Evolutionary conservation across 2,329 filamentous ascomycete species (phyloP).

Genomic region (Neodidymelliopsis sp.): DNA sequence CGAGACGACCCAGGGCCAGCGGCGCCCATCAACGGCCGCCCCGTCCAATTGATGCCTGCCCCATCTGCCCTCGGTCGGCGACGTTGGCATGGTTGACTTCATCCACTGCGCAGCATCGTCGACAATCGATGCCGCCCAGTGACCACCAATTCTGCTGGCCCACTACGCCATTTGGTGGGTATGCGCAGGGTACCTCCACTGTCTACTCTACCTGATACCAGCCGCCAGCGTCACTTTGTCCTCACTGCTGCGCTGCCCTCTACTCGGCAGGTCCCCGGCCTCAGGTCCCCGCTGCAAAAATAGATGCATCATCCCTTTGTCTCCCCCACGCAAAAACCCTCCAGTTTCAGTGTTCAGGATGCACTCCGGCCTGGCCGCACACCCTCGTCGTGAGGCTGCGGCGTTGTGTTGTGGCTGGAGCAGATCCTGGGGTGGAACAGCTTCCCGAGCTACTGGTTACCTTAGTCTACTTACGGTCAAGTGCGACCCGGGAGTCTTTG

Average conservation of each 20-base stretch:
- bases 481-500: slow-evolving; percentile 27
- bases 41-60: slow-evolving; percentile 9
- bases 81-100: slow-evolving; percentile 13
- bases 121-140: slow-evolving; percentile 11
- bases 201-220: slow-evolving; percentile 31
- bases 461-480: slow-evolving; percentile 8
- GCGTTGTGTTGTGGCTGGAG: slow-evolving; percentile 17
- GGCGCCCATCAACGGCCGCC: slow-evolving; percentile 21
- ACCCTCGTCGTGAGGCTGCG: slow-evolving; percentile 15
- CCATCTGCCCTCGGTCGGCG: slow-evolving; percentile 5
- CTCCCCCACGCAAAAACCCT: slow-evolving; percentile 13
- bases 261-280: not conserved
- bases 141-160: slow-evolving; percentile 7
- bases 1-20: slow-evolving; percentile 20
- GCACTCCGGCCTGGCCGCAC: slow-evolving; percentile 4
- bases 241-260: slow-evolving; percentile 1
- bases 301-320: slow-evolving; percentile 4
- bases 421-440: slow-evolving; percentile 15
- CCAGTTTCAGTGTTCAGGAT: not conserved
- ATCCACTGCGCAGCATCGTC: slow-evolving; percentile 11
- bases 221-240: slow-evolving; percentile 3
- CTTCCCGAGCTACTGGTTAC: slow-evolving; percentile 11
- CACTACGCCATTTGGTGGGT: slow-evolving; percentile 9
- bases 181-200: slow-evolving; percentile 5
- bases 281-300: slow-evolving; percentile 5